Conservation (phyloP, 78 protist genomes). For the Mantamonas sphyraenae region DNA sequence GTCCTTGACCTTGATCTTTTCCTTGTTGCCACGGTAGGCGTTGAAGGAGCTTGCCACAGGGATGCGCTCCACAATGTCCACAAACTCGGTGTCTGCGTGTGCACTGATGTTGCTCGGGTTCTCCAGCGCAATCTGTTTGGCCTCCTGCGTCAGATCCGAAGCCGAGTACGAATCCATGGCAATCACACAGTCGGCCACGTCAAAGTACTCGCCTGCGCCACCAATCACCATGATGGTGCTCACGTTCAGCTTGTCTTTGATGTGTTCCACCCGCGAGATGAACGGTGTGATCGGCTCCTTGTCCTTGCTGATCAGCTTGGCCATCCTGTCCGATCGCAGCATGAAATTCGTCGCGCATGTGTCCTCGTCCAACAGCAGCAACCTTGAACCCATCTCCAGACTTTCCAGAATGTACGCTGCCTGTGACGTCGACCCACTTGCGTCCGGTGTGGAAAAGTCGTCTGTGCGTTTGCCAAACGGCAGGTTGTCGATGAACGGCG, state of each 20-base stretch:
- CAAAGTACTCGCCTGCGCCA: conserved; percentile 45
- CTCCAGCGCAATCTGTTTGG: neutral
- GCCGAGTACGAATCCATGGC: conserved; percentile 4
- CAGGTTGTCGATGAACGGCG: conserved; percentile 28
- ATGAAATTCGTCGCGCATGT: conserved; percentile 60
- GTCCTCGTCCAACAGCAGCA: conserved; percentile 55
- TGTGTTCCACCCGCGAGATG: neutral
- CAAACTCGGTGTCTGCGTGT: no score
- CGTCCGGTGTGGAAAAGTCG: conserved; percentile 23
- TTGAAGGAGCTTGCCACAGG: no score
- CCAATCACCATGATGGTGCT: conserved; percentile 47
- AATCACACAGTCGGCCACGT: conserved; percentile 28
- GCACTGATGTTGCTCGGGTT: neutral
- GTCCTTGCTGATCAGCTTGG: conserved; percentile 16
- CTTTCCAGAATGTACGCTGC: conserved; percentile 39
- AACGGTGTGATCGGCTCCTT: conserved; percentile 56
- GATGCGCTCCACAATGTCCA: no score
- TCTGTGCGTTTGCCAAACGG: conserved; percentile 16
- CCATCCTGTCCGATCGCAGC: conserved; percentile 40
- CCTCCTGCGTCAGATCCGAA: no score
- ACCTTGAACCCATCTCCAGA: conserved; percentile 10
- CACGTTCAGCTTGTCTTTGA: conserved; percentile 10
- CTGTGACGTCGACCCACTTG: conserved; percentile 48
- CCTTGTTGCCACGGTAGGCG: neutral
- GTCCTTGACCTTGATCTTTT: neutral